Evolutionary conservation across 768 basidiomycete species (phyloP).

Genomic region (Dacryopinax primogenitus): DNA sequence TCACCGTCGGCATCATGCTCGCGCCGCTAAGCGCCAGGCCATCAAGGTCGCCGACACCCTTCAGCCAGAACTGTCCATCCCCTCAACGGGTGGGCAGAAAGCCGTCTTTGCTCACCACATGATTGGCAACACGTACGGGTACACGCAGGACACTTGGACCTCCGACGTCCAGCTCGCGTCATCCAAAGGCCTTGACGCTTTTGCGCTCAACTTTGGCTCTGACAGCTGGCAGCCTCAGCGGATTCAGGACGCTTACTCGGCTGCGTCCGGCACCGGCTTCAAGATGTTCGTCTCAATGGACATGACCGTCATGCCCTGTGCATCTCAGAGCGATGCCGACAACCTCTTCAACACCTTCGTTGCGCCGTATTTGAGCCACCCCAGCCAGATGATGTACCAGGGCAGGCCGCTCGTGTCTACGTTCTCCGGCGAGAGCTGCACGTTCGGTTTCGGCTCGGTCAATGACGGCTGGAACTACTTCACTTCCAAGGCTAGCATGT

Average conservation of each 20-base stretch:
- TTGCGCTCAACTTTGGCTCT: conserved; percentile 52
- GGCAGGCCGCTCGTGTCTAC: conserved; percentile 52
- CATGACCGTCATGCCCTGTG: conserved; percentile 25
- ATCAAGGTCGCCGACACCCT: background rate
- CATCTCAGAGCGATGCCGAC: conserved; percentile 4
- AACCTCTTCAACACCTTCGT: conserved; percentile 18
- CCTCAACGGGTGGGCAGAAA: conserved; percentile 24
- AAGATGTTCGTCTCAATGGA: conserved; percentile 68
- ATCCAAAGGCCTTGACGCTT: conserved; percentile 49
- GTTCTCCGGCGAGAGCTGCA: conserved; percentile 57
- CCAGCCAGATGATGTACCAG: conserved; percentile 45
- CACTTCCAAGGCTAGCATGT: conserved; percentile 23
- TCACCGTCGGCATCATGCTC: background rate
- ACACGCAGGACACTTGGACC: conserved; percentile 31
- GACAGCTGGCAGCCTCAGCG: conserved; percentile 52
- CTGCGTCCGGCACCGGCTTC: conserved; percentile 38
- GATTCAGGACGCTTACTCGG: conserved; percentile 44
- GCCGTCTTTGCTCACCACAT: conserved; percentile 26
- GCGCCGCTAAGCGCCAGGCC: background rate
- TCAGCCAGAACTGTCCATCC: conserved; percentile 1
- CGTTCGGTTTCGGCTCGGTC: conserved; percentile 44
- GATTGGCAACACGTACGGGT: conserved; percentile 51
- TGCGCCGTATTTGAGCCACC: conserved; percentile 48
- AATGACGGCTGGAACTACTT: conserved; percentile 42
- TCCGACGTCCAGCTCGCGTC: conserved; percentile 43